Conservation (phyloP, 108 stramenopile genomes). For the Pseudonitzschia multistriata region DNA sequence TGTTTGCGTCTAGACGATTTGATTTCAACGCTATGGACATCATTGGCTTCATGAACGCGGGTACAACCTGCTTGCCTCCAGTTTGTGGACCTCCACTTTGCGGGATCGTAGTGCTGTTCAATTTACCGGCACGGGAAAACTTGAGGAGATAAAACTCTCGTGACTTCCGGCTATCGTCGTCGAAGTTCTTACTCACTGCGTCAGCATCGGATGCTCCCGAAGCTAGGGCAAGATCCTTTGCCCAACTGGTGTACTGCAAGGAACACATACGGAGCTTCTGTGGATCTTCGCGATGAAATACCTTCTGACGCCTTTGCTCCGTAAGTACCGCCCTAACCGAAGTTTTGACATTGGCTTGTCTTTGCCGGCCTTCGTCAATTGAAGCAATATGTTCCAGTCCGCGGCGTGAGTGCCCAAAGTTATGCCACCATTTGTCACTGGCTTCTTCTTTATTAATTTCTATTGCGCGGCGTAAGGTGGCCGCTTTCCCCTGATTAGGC, state of each 20-base stretch:
- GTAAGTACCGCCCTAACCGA: conserved; percentile 67
- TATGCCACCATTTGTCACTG: conserved; percentile 83
- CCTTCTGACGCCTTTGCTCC: conserved; percentile 66
- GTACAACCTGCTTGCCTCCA: conserved; percentile 21
- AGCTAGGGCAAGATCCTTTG: conserved; percentile 73
- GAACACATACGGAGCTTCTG: conserved; percentile 72
- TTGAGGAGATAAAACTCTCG: conserved; percentile 81
- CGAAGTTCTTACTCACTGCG: conserved; percentile 69
- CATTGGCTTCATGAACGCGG: conserved; percentile 50
- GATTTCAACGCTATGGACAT: conserved; percentile 10
- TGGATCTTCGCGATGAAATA: conserved; percentile 49
- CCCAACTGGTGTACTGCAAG: conserved; percentile 77
- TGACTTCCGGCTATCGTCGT: conserved; percentile 64
- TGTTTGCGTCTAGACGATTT: conserved; percentile 49
- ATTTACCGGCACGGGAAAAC: conserved; percentile 40
- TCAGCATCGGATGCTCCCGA: conserved; percentile 81
- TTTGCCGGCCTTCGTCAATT: conserved; percentile 73
- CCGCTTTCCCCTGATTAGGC: conserved; percentile 23
- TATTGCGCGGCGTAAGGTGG: conserved; percentile 27
- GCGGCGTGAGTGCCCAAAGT: conserved; percentile 79
- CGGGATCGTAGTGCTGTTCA: conserved; percentile 1
- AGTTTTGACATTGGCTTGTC: conserved; percentile 60
- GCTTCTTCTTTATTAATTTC: conserved; percentile 34
- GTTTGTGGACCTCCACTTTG: neutral
- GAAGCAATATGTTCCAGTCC: conserved; percentile 85